Percentiles rank a stretch among this genome's conserved stretches.
These are phyloP conservation scores for Myotisia sp. DNA, from an alignment of 2,329 filamentous ascomycete genomes.

Conservation along the genomic window DNA sequence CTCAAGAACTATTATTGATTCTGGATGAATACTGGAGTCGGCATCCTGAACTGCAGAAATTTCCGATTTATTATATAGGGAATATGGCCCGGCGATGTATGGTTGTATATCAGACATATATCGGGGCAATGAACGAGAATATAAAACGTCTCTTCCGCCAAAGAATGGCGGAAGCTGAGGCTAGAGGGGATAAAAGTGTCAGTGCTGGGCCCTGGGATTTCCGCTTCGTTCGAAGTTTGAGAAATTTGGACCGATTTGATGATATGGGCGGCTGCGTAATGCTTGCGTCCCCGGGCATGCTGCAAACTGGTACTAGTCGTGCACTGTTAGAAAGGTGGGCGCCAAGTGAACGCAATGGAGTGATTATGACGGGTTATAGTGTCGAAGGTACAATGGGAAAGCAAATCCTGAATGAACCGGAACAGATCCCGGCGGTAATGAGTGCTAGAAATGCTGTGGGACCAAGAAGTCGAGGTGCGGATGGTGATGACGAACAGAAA, in stretches of 20 bases:
- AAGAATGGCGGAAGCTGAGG: conserved; percentile 79
- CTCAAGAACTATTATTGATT: conserved; percentile 86
- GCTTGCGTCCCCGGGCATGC: conserved; percentile 94
- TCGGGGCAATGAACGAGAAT: conserved; percentile 97
- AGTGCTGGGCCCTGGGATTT: conserved; percentile 80
- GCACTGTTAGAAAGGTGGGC: conserved; percentile 92
- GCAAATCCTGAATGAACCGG: conserved; percentile 85
- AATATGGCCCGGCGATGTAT: conserved; percentile 93
- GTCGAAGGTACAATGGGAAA: conserved; percentile 98
- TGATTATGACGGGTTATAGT: conserved; percentile 95
- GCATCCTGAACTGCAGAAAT: conserved; percentile 73
- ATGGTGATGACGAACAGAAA: conserved; percentile 59
- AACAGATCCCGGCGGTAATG: conserved; percentile 90
- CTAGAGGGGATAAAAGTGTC: conserved; percentile 60
- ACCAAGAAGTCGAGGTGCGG: conserved; percentile 46
- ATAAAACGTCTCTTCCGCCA: conserved; percentile 92
- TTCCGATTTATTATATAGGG: conserved; percentile 94
- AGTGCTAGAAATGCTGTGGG: conserved; percentile 46
- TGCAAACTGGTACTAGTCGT: conserved; percentile 88
- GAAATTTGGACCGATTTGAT: conserved; percentile 88
- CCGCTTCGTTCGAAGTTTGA: conserved; percentile 79
- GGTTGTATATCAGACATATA: conserved; percentile 96
- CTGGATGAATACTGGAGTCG: conserved; percentile 94
- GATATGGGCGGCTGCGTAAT: conserved; percentile 93
- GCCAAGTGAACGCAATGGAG: conserved; percentile 90